These are phyloP conservation scores for Termitomyces titanicus DNA, from an alignment of 768 basidiomycete genomes.

Conservation along the genomic window DNA sequence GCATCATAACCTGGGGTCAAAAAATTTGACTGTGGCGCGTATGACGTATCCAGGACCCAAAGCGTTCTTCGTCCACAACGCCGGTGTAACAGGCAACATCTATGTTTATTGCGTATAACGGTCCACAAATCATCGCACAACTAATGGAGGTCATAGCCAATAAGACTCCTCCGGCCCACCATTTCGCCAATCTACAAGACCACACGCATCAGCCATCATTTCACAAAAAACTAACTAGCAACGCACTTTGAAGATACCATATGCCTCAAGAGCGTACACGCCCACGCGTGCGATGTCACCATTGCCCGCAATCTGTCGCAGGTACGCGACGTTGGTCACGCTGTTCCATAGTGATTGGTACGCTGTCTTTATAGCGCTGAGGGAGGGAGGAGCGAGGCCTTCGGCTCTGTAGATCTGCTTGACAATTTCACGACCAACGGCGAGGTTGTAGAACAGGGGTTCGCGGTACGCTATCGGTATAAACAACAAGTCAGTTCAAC, in stretches of 20 bases:
- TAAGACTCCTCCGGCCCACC: constrained; percentile 70
- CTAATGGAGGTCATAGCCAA: constrained; percentile 74
- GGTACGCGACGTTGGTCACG: constrained; percentile 53
- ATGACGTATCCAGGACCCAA: neutral
- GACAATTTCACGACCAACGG: constrained; percentile 69
- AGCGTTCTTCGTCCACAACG: neutral
- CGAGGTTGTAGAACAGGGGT: constrained; percentile 74
- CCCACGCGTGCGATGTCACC: constrained; percentile 70
- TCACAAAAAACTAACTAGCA: neutral
- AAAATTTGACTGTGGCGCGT: neutral
- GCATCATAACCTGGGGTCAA: neutral
- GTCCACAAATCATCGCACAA: neutral
- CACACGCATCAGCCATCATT: neutral
- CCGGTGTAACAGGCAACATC: neutral
- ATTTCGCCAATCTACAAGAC: constrained; percentile 77
- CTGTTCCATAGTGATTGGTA: constrained; percentile 67
- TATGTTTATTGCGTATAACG: constrained; percentile 8
- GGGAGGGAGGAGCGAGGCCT: constrained; percentile 65
- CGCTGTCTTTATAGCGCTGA: constrained; percentile 49
- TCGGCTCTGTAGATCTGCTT: constrained; percentile 76
- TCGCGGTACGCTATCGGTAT: constrained; percentile 60
- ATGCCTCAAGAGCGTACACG: constrained; percentile 81
- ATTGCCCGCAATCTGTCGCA: constrained; percentile 53
- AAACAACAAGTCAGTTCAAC: neutral
- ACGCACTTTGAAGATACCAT: constrained; percentile 80